These are phyloP conservation scores for Gamsiella multidivaricata DNA, from an alignment of 192 early-diverging fungal genomes.

Conservation along the genomic window DNA sequence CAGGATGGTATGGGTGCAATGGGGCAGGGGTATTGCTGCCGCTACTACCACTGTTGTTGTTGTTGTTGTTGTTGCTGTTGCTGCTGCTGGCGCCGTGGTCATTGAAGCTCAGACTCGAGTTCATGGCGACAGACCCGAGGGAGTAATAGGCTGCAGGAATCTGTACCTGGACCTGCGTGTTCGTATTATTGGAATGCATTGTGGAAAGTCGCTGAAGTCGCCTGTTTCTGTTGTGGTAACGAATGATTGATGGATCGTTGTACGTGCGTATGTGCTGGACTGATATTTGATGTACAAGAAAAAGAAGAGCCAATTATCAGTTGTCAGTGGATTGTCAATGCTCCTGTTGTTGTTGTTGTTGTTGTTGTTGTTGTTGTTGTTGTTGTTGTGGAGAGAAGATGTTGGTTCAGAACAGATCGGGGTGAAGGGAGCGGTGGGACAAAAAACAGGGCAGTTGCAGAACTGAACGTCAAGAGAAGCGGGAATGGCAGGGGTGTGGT, in stretches of 20 bases:
- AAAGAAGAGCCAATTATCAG: too few species aligned
- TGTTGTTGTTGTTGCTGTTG: slow-evolving; percentile 7
- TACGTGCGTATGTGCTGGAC: too few species aligned
- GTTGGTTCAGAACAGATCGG: too few species aligned
- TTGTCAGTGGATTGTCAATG: too few species aligned
- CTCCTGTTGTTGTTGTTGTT: too few species aligned
- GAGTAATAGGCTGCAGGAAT: slow-evolving; percentile 42
- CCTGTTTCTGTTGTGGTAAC: too few species aligned
- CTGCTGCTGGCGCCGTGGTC: slow-evolving; percentile 9
- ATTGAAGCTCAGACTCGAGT: slow-evolving; percentile 13
- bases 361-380: too few species aligned
- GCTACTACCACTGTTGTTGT: neutral
- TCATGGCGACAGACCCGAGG: slow-evolving; percentile 47
- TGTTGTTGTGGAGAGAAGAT: too few species aligned
- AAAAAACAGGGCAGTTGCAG: neutral
- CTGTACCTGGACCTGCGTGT: slow-evolving; percentile 44
- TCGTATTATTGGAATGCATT: slow-evolving; percentile 49
- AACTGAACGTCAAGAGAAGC: neutral
- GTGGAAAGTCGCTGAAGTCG: too few species aligned
- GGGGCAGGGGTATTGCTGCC: slow-evolving; percentile 4
- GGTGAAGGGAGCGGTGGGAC: neutral
- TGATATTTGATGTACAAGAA: too few species aligned
- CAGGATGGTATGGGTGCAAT: slow-evolving; percentile 30
- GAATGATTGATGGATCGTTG: too few species aligned
- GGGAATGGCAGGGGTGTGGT: neutral